Percentiles rank a stretch among this genome's conserved stretches.
phyloP scores from a whole-genome alignment of 1,284 basidiomycete genomes.

The Sphaerobolus stellatus region DNA sequence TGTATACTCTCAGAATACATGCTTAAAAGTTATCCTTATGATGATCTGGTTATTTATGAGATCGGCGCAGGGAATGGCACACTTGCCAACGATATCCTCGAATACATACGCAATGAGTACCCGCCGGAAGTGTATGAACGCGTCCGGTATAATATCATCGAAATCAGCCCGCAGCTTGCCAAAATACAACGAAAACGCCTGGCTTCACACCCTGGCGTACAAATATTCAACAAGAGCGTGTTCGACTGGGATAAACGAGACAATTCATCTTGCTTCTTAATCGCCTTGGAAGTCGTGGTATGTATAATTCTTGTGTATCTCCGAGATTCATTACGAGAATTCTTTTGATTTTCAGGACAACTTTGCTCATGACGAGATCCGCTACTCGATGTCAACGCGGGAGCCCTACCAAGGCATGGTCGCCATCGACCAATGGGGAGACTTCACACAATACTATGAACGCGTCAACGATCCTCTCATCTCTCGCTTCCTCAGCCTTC shows the following conservation, averaged over 20 bases:
- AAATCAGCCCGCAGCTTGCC: slow-evolving; percentile 84
- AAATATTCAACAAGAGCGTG: slow-evolving; percentile 79
- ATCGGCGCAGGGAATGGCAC: slow-evolving; percentile 98
- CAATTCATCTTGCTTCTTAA: slow-evolving; percentile 84
- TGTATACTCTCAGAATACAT: slow-evolving; percentile 91
- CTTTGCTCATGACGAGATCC: slow-evolving; percentile 93
- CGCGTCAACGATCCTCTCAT: slow-evolving; percentile 86
- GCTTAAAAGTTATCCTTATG: slow-evolving; percentile 91
- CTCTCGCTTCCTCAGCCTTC: slow-evolving; percentile 65
- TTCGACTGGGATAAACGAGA: slow-evolving; percentile 83
- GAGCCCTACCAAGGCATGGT: slow-evolving; percentile 86
- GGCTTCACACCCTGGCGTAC: slow-evolving; percentile 58
- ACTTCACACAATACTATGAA: slow-evolving; percentile 85
- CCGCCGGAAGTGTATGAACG: slow-evolving; percentile 86
- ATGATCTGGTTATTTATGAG: slow-evolving; percentile 95
- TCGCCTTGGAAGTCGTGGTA: slow-evolving; percentile 94
- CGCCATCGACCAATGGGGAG: slow-evolving; percentile 77
- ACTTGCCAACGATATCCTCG: slow-evolving; percentile 84
- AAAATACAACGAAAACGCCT: slow-evolving; percentile 68
- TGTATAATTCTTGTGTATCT: slow-evolving; percentile 30
- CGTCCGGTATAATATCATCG: slow-evolving; percentile 90
- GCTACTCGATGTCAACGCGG: slow-evolving; percentile 79
- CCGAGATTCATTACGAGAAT: slow-evolving; percentile 1
- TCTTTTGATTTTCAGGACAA: slow-evolving; percentile 68
- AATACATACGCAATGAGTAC: slow-evolving; percentile 74